Evolutionary conservation across 306 rosid species (phyloP), one percentile per base, ranked within the genome.

Genomic region (Betula pendula): DNA sequence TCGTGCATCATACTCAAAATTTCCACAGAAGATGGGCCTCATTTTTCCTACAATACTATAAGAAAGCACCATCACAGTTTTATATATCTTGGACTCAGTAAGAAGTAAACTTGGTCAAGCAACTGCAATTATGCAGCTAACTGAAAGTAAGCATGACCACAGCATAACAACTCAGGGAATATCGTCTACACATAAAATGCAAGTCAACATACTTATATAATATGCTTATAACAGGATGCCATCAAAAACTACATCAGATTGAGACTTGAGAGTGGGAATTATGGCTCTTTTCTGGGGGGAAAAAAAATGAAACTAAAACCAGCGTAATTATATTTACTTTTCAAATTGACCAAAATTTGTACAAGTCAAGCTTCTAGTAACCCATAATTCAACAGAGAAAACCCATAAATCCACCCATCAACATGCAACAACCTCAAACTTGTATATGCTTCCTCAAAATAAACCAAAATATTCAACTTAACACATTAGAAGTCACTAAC

Each of bases 1-100:
- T 63, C 97, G 88, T 42, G 94, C 93, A 65, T 96, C 97, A 82
- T 91, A 88, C 78, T 92, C 98, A 71, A 96, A 93, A 81, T 96
- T 93, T 60, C 98, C 99, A 71, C 97, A 91, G 86, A 96, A 96
- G 44, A 96, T 90, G 0, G 98, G 93, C 90, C 80, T 91, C 99
- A 96, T 91, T 80, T 86, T 22, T 85, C 71, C 83, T 96, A 27
- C 71, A 77, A 77, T 67, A 68, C 31, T 15, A 73, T 76, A 4
- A 80, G 65, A 75, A 43, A 63, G 29, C 6, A 38, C 8, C 19
- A 19, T 66, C 29, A 38, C 19, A 42, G 8, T 9, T 24, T 10
- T 56, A 56, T 56, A 56, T 56, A 56, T 56, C 6, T 65, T 29
- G 68, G 20, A 38, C n/a, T 17, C 1, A 35, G n/a, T 27, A 60